Base-by-base conservation (phyloP, 2,329 filamentous ascomycete species). In the Orbilia blumenaviensis region DNA sequence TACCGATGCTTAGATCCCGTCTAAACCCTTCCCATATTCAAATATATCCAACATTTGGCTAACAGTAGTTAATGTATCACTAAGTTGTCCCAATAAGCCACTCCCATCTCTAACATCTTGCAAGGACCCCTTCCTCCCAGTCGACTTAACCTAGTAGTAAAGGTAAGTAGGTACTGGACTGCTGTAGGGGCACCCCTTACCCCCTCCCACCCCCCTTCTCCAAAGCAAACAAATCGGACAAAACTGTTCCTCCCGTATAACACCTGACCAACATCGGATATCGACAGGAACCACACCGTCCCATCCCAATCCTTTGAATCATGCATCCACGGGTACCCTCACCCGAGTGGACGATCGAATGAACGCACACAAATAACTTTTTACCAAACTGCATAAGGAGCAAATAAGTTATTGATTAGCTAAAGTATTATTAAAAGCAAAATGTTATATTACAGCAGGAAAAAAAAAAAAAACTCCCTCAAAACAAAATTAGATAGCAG, bases 341-440 rank as follows among this genome's bases (percentile, higher is more conserved):
- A n/a, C n/a, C n/a, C n/a, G n/a, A n/a, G n/a, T n/a, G n/a, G n/a
- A n/a, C n/a, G n/a, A n/a, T n/a, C n/a, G 18, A 56, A 38, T 2
- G 32, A 38, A 56, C 18, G 18, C 23, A 56, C 16, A 38, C 21
- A 56, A 56, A n/a, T n/a, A 38, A 56, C 6, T 25, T 38, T 25
- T 36, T 18, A 56, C 18, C 23, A 56, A 38, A 56, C 54, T 23
- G 54, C 25, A 61, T 42, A 32, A 66, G 54, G 18, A 18, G 14
- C 52, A 8, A 34, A n/a, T 64, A n/a, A n/a, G n/a, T n/a, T n/a
- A 48, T 52, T 21, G 56, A 52, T 56, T 42, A 21, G 32, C 52
- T 42, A 56, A 54, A 66, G 41, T 66, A 66, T n/a, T 21, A 66
- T 66, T 66, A 66, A 66, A 66, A 64, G 46, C 58, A 63, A 10